Base-by-base conservation (phyloP, 225 moss, liverwort and hornwort species). In the Pleurozium schreberi region DNA sequence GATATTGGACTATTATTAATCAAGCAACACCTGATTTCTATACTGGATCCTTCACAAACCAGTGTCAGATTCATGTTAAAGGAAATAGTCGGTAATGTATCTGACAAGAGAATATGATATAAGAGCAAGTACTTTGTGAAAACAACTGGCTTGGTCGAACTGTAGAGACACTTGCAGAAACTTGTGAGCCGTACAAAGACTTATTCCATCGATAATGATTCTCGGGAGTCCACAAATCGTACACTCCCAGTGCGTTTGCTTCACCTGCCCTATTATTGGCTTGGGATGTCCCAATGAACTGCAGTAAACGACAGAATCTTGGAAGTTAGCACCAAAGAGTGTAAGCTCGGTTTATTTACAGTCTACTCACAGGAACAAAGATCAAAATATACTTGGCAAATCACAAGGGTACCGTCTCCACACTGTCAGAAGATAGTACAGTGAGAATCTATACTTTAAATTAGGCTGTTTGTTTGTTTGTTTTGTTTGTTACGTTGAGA, bases 141-240 rank as follows among this genome's bases (percentile, higher is more conserved):
- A 99, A 99, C 58, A 99, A 93, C 87, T 88, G 91, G 87, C 88
- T 91, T 90, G 90, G 91, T 76, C 95, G 93, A 85, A 97, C 88
- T 84, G 94, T 40, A 75, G 65, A 91, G 58, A 96, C 96, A 87
- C 90, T 95, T 49, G 96, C 94, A 84, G 97, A 96, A 84, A 95
- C 71, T 80, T 97, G 91, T 74, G 92, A 91, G 59, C 98, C 95
- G 89, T 99, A 99, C 94, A 95, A 94, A 91, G 98, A 99, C 80
- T 58, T 91, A 68, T 90, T 92, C 98, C 98, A 99, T 87, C 96
- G 95, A 91, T 97, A 97, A 85, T 97, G 98, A 88, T 99, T 97
- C 84, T 97, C 96, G 25, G 97, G 98, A 87, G 98, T 99, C 98
- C 98, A 99, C 50, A 99, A 93, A 86, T 97, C 96, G 70, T 36